Base-by-base conservation (phyloP, 73 alveolate genomes). In the Paraurostyla sp. region DNA sequence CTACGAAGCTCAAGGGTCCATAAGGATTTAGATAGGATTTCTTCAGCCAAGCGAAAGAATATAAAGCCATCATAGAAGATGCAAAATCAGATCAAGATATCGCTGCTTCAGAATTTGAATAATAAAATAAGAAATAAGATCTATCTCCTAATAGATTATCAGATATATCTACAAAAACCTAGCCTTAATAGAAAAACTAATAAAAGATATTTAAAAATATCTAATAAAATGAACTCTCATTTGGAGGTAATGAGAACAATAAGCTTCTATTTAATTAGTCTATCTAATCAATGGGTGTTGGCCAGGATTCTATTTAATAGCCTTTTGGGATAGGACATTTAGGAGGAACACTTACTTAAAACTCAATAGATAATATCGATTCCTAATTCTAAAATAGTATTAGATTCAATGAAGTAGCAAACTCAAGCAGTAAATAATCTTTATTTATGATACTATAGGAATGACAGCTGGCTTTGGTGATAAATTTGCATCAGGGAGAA, bases 31-130 rank as follows among this genome's bases (percentile, higher is more conserved):
- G 25, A 35, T 22, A 65, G 82, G 82, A 65, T 40, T 65, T 65
- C 46, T 65, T 22, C 41, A 65, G 58, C 33, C 41, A 65, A 38
- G 82, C 82, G 42, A 65, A 65, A 22, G 58, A 65, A 11, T 65
- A 22, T 38, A 65, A 65, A 4, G 58, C 82, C 0, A 6, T 65
- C 9, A 13, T 65, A 40, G 82, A 65, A 38, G 58, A 65, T 35
- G 41, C 42, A 11, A 65, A 65, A 38, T 20, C 82, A 11, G 82
- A 65, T 38, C 7, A 22, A 38, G 82, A 65, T 22, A 40, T 40
- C 13, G 82, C 40, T 38, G 41, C 40, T 25, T 29, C 7, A 59
- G 6, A 65, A 65, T 16, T 30, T 38, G 16, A 15, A 7, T 13
- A 23, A 65, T 65, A 13, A 3, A 9, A 18, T 29, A 60, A 60